phyloP scores from a whole-genome alignment of 2,329 filamentous ascomycete genomes.

The Sporothrix globosa region DNA sequence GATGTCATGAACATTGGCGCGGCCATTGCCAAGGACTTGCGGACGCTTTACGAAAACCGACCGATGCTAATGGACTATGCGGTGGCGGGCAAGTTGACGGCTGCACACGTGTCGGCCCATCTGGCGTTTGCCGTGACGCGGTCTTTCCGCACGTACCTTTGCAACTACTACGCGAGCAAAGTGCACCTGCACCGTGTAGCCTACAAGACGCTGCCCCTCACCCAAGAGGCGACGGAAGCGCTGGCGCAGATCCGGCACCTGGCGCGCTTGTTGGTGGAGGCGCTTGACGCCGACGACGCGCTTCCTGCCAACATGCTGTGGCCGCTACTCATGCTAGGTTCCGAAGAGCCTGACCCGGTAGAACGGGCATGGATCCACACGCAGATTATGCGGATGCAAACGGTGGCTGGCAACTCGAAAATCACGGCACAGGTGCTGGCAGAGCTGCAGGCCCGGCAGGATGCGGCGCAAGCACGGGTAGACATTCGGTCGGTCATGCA shows the following conservation, averaged over 20 bases:
- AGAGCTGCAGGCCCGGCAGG: conserved; percentile 52
- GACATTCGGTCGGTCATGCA: conserved; percentile 54
- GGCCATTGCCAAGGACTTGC: conserved; percentile 55
- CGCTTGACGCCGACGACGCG: conserved; percentile 48
- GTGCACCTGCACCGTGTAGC: conserved; percentile 61
- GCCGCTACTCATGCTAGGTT: conserved; percentile 60
- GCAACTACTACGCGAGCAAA: conserved; percentile 60
- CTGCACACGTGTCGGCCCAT: conserved; percentile 52
- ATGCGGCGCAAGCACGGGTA: conserved; percentile 46
- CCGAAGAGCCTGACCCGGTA: conserved; percentile 55
- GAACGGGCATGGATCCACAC: conserved; percentile 56
- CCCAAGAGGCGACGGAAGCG: conserved; percentile 53
- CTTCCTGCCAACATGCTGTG: conserved; percentile 61
- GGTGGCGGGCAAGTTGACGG: conserved; percentile 54
- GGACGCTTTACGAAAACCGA: conserved; percentile 54
- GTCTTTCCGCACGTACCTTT: conserved; percentile 59
- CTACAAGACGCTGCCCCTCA: conserved; percentile 57
- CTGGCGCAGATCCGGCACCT: conserved; percentile 55
- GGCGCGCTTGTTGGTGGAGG: conserved; percentile 51
- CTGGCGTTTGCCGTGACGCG: conserved; percentile 56
- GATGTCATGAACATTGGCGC: conserved; percentile 60
- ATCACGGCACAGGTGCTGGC: conserved; percentile 53
- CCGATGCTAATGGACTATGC: conserved; percentile 61
- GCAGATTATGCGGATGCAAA: conserved; percentile 54
- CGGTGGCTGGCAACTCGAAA: conserved; percentile 49